phyloP scores from a whole-genome alignment of 306 rosid genomes.

The Hippophae rhamnoides region DNA sequence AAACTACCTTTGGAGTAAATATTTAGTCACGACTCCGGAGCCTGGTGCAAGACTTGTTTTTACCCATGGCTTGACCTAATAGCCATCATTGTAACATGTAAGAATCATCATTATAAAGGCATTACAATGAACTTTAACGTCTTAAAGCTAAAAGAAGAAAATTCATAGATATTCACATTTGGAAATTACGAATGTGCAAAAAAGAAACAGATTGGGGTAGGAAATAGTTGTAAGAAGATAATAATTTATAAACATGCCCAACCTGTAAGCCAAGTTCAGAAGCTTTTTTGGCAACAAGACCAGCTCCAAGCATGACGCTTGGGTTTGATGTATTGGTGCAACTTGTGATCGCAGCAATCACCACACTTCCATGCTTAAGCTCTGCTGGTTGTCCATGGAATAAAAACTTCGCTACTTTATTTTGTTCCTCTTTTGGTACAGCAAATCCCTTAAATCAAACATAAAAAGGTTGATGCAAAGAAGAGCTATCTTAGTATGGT shows the following conservation, averaged over 20 bases:
- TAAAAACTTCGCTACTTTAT: slow-evolving; percentile 63
- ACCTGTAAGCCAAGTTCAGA: slow-evolving; percentile 81
- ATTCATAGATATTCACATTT: too few relatives aligned
- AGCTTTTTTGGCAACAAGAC: slow-evolving; percentile 88
- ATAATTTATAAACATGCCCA: slow-evolving; percentile 12
- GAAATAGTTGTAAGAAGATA: neutral
- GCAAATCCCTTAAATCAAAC: slow-evolving; percentile 62
- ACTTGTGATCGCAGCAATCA: slow-evolving; percentile 93
- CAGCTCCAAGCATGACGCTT: slow-evolving; percentile 98
- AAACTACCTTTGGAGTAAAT: slow-evolving; percentile 71
- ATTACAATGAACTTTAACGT: too few relatives aligned
- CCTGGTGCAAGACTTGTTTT: slow-evolving; percentile 99
- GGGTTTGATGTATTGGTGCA: slow-evolving; percentile 97
- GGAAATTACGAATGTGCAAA: too few relatives aligned
- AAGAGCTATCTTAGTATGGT: too few relatives aligned
- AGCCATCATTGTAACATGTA: too few relatives aligned
- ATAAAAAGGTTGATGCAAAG: slow-evolving; percentile 2
- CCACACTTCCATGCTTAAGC: slow-evolving; percentile 84
- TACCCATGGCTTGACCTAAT: slow-evolving; percentile 92
- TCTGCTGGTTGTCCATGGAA: slow-evolving; percentile 85
- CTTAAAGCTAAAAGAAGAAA: too few relatives aligned
- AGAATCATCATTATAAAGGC: too few relatives aligned
- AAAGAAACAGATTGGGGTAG: neutral
- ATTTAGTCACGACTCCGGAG: slow-evolving; percentile 90
- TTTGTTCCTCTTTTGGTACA: slow-evolving; percentile 77